Evolutionary conservation across 139 green algal species (phyloP), one percentile per base, ranked within the genome.

Genomic region (Zygnema circumcarinatum): DNA sequence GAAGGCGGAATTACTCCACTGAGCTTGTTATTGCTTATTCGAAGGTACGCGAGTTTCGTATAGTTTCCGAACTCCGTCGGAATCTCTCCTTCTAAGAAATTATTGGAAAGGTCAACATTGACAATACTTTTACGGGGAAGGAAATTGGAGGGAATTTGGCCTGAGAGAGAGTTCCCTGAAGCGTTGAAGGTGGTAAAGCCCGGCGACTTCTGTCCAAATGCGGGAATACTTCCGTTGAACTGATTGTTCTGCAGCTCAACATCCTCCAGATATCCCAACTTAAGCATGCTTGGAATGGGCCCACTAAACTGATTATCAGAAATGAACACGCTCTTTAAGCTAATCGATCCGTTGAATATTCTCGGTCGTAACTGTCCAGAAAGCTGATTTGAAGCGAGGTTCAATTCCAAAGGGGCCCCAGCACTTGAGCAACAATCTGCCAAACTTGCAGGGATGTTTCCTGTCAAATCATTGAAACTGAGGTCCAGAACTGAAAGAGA

Each of bases 401-500:
- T 16, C 16, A 62, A 62, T 25, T 7, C 7, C 7, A 62, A 16
- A 25, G 47, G 16, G 16, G 7, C 7, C 7, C 16, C 47, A 62
- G 74, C 0, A 11, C 3, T 81, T 53, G 33, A 7, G 74, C 31
- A 69, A 32, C 31, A 20, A 1, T 3, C 33, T 22, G n/a, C 33
- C 69, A 88, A 53, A 42, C 53, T 31, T 35, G 31, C 36, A 29
- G 82, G 82, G 67, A 88, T 88, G 67, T 47, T 40, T 47, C 82
- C 68, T 31, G 67, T 69, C 69, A 88, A 53, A 21, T 56, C 20
- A 53, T 88, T 88, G 33, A 79, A 52, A 41, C 32, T 53, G 67
- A 88, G 82, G 82, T 88, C 67, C 16, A 88, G 20, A 68, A 80
- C 29, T 47, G 74, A 22, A 53, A 81, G 74, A 53, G 29, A 73